phyloP scores from a whole-genome alignment of 106 monocot genomes.

The Xerophyta viscosa region DNA sequence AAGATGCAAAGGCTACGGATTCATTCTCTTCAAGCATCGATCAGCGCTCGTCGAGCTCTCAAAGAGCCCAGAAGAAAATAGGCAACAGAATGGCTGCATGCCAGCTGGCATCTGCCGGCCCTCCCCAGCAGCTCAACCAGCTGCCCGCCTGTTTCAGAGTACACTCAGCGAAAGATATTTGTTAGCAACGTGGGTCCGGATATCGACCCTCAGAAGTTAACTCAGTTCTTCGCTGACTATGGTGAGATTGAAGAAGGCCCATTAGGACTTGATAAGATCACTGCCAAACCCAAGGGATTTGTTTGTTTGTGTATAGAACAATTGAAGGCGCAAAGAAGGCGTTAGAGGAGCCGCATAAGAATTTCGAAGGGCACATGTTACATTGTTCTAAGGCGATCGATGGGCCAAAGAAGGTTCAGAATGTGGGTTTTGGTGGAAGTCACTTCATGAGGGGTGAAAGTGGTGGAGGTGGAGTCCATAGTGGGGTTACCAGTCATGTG shows the following conservation, averaged over 20 bases:
- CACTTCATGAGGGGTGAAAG: conserved; percentile 19
- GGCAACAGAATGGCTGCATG: conserved; percentile 63
- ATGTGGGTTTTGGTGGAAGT: conserved; percentile 5
- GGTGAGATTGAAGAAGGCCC: conserved; percentile 96
- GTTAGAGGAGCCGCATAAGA: conserved; percentile 84
- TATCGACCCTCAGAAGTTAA: conserved; percentile 49
- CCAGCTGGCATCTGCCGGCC: conserved; percentile 73
- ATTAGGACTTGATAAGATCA: conserved; percentile 65
- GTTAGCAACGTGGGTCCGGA: conserved; percentile 75
- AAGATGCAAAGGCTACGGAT: conserved; percentile 85
- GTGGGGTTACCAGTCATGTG: conserved; percentile 11
- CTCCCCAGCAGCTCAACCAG: conserved; percentile 20
- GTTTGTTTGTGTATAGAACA: conserved; percentile 64
- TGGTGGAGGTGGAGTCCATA: conserved; percentile 7
- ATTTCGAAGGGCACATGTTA: conserved; percentile 63
- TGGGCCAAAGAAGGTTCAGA: conserved; percentile 41
- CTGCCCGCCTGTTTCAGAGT: conserved; percentile 44
- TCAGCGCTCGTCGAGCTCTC: conserved; percentile 47
- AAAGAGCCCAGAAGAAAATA: conserved; percentile 83
- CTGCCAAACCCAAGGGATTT: conserved; percentile 78
- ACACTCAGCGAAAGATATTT: conserved; percentile 78
- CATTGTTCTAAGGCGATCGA: conserved; percentile 86
- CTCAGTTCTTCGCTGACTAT: conserved; percentile 63
- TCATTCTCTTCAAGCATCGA: conserved; percentile 70
- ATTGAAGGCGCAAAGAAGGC: conserved; percentile 67